Base-by-base conservation (phyloP, 1,284 basidiomycete species). In the Cryptococcus hybrid region DNA sequence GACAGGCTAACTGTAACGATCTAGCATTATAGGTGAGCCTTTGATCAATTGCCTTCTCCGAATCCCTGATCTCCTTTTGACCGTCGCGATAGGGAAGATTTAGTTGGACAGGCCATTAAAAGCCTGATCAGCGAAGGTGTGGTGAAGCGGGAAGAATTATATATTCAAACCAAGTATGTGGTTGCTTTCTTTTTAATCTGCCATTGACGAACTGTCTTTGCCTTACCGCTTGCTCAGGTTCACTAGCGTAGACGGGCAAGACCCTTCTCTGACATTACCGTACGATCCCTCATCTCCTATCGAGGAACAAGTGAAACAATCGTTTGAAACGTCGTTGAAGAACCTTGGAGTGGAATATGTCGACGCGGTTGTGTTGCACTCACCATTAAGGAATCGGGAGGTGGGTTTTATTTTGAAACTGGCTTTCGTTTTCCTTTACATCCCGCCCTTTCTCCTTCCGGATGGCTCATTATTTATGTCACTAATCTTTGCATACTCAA, bases 361-460 rank as follows among this genome's bases (percentile, higher is more conserved):
- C 57, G 89, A 91, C 68, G 83, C 84, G 57, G 86, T 89, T 60
- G 78, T 91, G 52, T 82, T 92, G 4, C 90, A 92, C 68, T 87
- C 86, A 0, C 89, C 89, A 2, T 73, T 90, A 46, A 80, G 76
- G 1, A 86, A 84, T 0, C 70, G 82, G 9, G 75, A 82, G 45
- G 74, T 71, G 13, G 35, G 65, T 55, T 13, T 24, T 24, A 24
- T 24, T 24, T 24, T 24, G 24, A 24, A 24, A 24, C 24, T 24
- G 24, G 24, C 24, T 24, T 24, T 24, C 24, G 24, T 24, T 24
- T 24, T 24, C 24, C 12, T 7, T n/a, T 18, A 44, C 39, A 42
- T n/a, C n/a, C 39, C 39, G 39, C 9, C 11, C 9, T 24, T 24
- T 24, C 24, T 15, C 36, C 7, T 24, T 24, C 24, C 24, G 24